Evolutionary conservation across 1,139 yeast genomes (phyloP).

Genomic region (Schwanniomyces etchellsii): DNA sequence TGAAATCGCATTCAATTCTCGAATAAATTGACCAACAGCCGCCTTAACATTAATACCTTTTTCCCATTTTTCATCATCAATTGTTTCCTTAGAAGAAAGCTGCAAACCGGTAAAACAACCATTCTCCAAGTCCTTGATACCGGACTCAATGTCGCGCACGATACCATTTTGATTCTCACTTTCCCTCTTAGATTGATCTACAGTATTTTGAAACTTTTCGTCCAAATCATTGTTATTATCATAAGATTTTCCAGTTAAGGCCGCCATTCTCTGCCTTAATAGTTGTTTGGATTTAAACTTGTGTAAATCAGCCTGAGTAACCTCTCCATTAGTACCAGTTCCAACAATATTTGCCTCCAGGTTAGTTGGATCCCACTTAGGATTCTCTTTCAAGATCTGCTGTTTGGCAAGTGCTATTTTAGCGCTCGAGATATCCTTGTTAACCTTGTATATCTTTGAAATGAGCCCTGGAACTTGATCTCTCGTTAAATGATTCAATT

Average conservation of each 20-base stretch:
- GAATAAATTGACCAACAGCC: conserved; percentile 60
- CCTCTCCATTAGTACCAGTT: conserved; percentile 78
- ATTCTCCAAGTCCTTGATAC: conserved; percentile 66
- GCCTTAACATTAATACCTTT: conserved; percentile 71
- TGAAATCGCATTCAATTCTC: conserved; percentile 35
- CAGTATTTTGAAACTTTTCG: conserved; percentile 48
- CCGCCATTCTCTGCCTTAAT: conserved; percentile 83
- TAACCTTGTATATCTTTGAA: conserved; percentile 54
- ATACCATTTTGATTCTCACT: conserved; percentile 49
- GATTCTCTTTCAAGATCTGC: conserved; percentile 54
- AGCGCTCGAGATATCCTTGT: conserved; percentile 61
- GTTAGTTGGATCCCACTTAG: conserved; percentile 45
- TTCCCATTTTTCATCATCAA: conserved; percentile 75
- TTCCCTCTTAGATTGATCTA: conserved; percentile 51
- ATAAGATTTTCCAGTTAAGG: conserved; percentile 69
- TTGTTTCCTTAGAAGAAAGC: conserved; percentile 39
- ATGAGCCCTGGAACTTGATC: conserved; percentile 69
- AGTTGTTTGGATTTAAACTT: conserved; percentile 75
- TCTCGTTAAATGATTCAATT: conserved; percentile 49
- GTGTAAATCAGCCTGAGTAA: conserved; percentile 75
- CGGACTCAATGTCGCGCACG: conserved; percentile 66
- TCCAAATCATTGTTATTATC: conserved; percentile 46
- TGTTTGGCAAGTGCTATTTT: conserved; percentile 60
- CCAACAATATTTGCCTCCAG: conserved; percentile 59
- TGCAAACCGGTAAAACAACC: conserved; percentile 49